A percentile compares a stretch with the other conserved stretches of the same genome.
These are phyloP conservation scores for Cladophialophora bantiana DNA, from an alignment of 2,329 filamentous ascomycete genomes.

Conservation along the genomic window DNA sequence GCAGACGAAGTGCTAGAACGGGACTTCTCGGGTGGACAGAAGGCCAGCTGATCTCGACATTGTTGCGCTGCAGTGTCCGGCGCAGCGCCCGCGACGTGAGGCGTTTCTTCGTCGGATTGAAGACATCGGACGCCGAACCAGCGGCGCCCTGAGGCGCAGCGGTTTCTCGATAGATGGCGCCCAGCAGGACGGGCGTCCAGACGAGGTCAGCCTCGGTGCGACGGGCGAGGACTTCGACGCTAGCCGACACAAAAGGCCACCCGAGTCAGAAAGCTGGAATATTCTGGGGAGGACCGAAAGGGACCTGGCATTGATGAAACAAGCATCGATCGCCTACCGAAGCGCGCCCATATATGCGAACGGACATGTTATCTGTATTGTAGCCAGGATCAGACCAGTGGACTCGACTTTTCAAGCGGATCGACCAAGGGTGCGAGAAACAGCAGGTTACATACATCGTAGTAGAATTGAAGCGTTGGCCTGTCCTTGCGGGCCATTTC, in stretches of 20 bases:
- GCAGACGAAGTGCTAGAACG: constrained; percentile 27
- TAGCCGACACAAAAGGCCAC: not conserved
- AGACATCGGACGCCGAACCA: constrained; percentile 28
- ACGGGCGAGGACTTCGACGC: not conserved
- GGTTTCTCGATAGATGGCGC: constrained; percentile 33
- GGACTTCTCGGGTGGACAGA: constrained; percentile 29
- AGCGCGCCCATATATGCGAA: constrained; percentile 4
- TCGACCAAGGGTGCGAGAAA: not conserved
- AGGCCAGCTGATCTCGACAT: constrained; percentile 20
- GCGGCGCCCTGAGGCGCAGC: constrained; percentile 32
- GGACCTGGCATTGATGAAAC: not conserved
- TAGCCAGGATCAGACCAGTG: not conserved
- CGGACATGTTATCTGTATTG: not conserved
- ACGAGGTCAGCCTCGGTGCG: not conserved
- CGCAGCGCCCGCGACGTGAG: constrained; percentile 17
- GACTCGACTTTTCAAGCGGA: no score
- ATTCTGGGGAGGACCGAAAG: not conserved
- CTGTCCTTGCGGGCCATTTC: not conserved
- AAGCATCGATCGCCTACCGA: not conserved
- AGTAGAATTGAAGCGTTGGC: not conserved
- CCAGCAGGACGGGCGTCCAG: constrained; percentile 30
- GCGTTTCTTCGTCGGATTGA: constrained; percentile 30
- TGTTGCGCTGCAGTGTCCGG: constrained; percentile 20
- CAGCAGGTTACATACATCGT: not conserved
- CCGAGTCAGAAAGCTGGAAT: not conserved